Base-by-base conservation (phyloP, 805 yeast species). In the Diddensiella santjacobensis region DNA sequence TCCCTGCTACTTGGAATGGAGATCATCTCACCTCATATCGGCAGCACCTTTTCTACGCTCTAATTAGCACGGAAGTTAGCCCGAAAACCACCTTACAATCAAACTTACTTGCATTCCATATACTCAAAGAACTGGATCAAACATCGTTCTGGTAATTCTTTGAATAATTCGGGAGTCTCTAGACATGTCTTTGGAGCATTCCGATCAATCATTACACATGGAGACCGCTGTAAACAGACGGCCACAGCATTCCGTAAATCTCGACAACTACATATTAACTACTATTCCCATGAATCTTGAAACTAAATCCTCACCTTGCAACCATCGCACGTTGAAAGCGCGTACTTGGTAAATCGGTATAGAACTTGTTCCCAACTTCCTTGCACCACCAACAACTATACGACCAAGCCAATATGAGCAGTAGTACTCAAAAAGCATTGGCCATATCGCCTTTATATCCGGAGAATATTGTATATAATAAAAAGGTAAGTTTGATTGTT, bases 201-300 rank as follows among this genome's bases (percentile, higher is more conserved):
- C 55, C 99, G 75, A 53, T 93, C 87, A 19, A 91, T 77, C 71
- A 91, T 74, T 44, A 91, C 99, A 67, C 99, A 91, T 13, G 98
- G 98, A 3, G 97, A 89, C 61, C 97, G 78, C 66, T 91, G 99
- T 42, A 91, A 75, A 65, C 99, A 91, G 18, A 91, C 82, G 6
- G 98, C 98, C 49, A 93, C 87, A n/a, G 95, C 96, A 58, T 80
- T 88, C 61, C 90, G 80, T 63, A 91, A 95, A 67, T 91, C 99
- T 61, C 86, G 84, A 66, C 99, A 91, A 74, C 96, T 89, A 24
- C 11, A 5, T 11, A 19, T 13, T 23, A 23, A 10, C 31, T 35
- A 11, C 15, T 35, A 8, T 11, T 8, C 10, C 24, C 6, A 4
- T 4, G 13, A 10, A 40, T 10, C 31, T 8, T 26, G 8, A n/a